phyloP scores from a whole-genome alignment of 176 grass and related monocot genomes.

The Cocos nucifera region DNA sequence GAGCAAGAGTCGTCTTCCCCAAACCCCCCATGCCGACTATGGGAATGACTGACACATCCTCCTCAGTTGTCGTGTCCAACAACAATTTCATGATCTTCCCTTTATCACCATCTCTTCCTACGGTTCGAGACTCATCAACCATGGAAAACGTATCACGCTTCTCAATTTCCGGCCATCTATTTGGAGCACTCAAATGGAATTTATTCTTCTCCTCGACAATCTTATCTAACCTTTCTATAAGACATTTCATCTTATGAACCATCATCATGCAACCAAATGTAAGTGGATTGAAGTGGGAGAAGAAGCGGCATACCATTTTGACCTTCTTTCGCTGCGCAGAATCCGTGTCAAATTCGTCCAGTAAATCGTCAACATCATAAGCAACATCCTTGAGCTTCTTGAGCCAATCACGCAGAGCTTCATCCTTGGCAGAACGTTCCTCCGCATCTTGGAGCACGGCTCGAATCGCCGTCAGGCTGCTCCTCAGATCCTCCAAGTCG shows the following conservation, averaged over 20 bases:
- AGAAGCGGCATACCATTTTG: neutral
- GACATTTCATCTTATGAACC: neutral
- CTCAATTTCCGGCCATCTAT: slow-evolving; percentile 8
- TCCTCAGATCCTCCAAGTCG: no score
- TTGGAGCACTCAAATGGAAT: slow-evolving; percentile 4
- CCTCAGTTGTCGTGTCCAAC: slow-evolving; percentile 31
- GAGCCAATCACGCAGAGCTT: no score
- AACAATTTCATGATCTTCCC: slow-evolving; percentile 46
- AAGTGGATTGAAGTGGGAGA: neutral
- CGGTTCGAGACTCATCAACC: slow-evolving; percentile 26
- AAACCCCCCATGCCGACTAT: slow-evolving; percentile 51
- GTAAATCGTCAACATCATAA: no score
- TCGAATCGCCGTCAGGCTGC: no score
- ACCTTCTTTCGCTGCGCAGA: no score
- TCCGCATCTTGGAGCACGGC: no score
- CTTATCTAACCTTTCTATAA: neutral
- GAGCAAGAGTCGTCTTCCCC: slow-evolving; percentile 57
- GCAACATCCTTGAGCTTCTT: no score
- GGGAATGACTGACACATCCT: slow-evolving; percentile 50
- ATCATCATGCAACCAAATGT: neutral
- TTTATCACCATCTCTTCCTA: slow-evolving; percentile 33
- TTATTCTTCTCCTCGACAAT: slow-evolving; percentile 3
- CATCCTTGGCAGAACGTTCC: no score
- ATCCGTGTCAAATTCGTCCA: no score
- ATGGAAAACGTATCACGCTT: slow-evolving; percentile 26